Evolutionary conservation across 2,329 filamentous ascomycete species (phyloP), one percentile per base, ranked within the genome.

Genomic region (Coccinonectria pachysandricola): DNA sequence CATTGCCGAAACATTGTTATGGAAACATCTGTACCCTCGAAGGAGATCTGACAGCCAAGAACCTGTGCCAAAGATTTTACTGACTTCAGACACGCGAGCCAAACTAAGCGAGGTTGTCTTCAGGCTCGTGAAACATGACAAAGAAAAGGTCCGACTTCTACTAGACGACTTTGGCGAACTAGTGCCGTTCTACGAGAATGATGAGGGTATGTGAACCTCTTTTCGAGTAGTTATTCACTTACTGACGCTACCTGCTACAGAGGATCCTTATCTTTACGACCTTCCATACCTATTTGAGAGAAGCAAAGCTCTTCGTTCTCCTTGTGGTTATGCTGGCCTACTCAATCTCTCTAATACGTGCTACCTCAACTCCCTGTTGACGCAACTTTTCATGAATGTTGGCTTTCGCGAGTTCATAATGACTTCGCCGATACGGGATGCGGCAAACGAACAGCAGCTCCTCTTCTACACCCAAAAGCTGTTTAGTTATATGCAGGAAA

Each of bases 301-400:
- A 17, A 56, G 55, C 19, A 76, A 71, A 43, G 70, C 74, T 10
- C 68, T 92, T n/a, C 75, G 85, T 35, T 75, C 83, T 2, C 57
- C 71, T 2, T 81, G 81, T 36, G 86, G 85, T 12, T 93, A 93
- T 49, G 75, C 81, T n/a, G 91, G 91, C 2, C 57, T 98, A n/a
- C 71, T 71, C 30, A 98, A 98, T 45, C 68, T 95, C 10, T 91
- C 85, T 7, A 94, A 95, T 49, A 96, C 92, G 1, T 98, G 91
- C 56, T 98, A 98, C 50, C 70, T 96, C 49, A 98, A 98, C 51
- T 96, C 91, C 1, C 63, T 98, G 1, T 68, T 96, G 34, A 88
- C 86, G 0, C 91, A 98, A 49, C 71, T 98, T 1, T 98, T 88
- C 61, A 96, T 95, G 85, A 96, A 98, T 48, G 59, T 82, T 10